Evolutionary conservation across 139 green algal species (phyloP).

Genomic region (Coccomyxa sp.): DNA sequence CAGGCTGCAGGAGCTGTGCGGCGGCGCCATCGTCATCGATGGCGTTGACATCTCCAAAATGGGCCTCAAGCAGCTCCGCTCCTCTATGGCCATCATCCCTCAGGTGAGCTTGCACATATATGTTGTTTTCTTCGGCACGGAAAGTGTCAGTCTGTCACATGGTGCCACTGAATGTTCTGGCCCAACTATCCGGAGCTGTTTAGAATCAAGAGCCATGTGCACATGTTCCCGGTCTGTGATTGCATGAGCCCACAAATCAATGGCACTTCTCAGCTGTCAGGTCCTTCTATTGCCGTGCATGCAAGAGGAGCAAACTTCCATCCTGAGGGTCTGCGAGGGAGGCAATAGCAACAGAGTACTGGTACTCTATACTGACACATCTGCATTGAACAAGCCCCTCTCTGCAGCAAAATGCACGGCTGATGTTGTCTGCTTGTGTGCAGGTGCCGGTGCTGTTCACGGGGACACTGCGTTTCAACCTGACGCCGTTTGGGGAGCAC

Average conservation of each 20-base stretch:
- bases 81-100: constrained; percentile 59
- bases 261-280: too few species aligned
- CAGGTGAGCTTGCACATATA: constrained; percentile 20
- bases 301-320: too few species aligned
- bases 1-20: constrained; percentile 62
- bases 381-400: too few species aligned
- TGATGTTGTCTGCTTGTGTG: neutral
- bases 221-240: too few species aligned
- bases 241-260: too few species aligned
- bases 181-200: too few species aligned
- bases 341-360: too few species aligned
- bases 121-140: neutral
- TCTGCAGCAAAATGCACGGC: too few species aligned
- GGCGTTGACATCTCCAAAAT: constrained; percentile 74
- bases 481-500: constrained; percentile 85
- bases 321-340: too few species aligned
- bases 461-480: constrained; percentile 84
- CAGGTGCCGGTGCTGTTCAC: constrained; percentile 94
- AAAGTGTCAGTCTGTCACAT: neutral
- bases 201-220: too few species aligned
- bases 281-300: too few species aligned
- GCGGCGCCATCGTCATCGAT: constrained; percentile 83
- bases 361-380: too few species aligned
- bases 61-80: constrained; percentile 61
- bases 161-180: neutral